Base-by-base conservation (phyloP, 169 alveolate genomes). In the Plasmodium blacklocki region DNA sequence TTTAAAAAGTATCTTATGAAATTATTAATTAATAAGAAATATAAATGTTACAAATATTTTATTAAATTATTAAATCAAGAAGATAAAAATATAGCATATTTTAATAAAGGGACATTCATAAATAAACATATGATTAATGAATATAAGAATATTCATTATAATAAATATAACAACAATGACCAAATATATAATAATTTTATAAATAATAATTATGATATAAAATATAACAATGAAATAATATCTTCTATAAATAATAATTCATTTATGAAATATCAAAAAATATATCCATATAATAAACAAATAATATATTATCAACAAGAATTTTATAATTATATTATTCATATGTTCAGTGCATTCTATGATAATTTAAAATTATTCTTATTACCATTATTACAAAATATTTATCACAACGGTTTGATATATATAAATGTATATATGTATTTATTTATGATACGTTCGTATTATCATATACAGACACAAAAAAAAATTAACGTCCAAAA, bases 301-400 rank as follows among this genome's bases (percentile, higher is more conserved):
- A 60, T 3, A 60, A 5, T 7, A 32, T 32, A 32, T 32, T 4
- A 32, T 32, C 45, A 32, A 32, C 45, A 32, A 54, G 18, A 54
- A 54, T 15, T n/a, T 14, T 15, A 15, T 54, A n/a, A 78, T 1
- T 64, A 63, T 71, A 4, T 78, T 3, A 9, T 29, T 26, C 56
- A 26, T 14, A 62, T 68, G 50, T 60, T 49, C 4, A 71, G 71
- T 56, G 43, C 26, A 14, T 83, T 83, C 59, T 63, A 68, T 52
- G 91, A 83, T 12, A 83, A 83, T 71, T 18, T 83, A n/a, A 83
- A 83, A 70, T 6, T 14, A 14, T 83, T 83, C 23, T 83, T 83
- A n/a, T 73, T 60, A 6, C 67, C 73, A 26, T 63, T 83, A 23
- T 23, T 83, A 32, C 29, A 62, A 8, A 73, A 47, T n/a, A 18